phyloP scores from a whole-genome alignment of 306 rosid genomes.

The Citrullus amarus region DNA sequence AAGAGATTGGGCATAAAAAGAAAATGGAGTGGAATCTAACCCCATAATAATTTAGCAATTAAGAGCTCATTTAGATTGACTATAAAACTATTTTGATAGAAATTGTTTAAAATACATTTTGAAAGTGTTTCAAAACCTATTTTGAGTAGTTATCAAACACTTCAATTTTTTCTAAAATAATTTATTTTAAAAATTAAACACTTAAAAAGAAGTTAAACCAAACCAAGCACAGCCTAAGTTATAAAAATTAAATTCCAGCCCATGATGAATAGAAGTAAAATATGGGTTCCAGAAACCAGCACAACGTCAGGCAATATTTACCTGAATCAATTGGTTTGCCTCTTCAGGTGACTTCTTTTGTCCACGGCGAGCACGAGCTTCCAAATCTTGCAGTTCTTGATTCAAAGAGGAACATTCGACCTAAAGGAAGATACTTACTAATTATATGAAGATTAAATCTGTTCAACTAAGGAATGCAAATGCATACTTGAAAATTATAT shows the following conservation, averaged over 20 bases:
- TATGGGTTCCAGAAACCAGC: neutral
- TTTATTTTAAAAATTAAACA: too few species aligned
- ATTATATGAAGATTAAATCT: slow-evolving; percentile 13
- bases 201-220: too few species aligned
- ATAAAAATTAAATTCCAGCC: neutral
- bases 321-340: slow-evolving; percentile 90
- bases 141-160: too few species aligned
- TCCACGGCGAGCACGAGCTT: slow-evolving; percentile 71
- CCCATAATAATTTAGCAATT: neutral
- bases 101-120: too few species aligned
- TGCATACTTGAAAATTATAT: neutral
- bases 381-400: slow-evolving; percentile 98
- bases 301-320: slow-evolving; percentile 7
- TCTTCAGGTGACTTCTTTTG: slow-evolving; percentile 88
- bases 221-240: neutral
- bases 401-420: slow-evolving; percentile 89
- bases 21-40: neutral
- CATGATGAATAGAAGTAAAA: neutral
- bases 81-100: too few species aligned
- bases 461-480: slow-evolving; percentile 8
- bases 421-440: slow-evolving; percentile 23
- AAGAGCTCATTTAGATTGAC: too few species aligned
- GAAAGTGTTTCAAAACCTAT: too few species aligned
- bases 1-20: neutral
- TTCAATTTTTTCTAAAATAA: too few species aligned